Evolutionary conservation across 208 protist species (phyloP).

Genomic region (Phytomonas francai): DNA sequence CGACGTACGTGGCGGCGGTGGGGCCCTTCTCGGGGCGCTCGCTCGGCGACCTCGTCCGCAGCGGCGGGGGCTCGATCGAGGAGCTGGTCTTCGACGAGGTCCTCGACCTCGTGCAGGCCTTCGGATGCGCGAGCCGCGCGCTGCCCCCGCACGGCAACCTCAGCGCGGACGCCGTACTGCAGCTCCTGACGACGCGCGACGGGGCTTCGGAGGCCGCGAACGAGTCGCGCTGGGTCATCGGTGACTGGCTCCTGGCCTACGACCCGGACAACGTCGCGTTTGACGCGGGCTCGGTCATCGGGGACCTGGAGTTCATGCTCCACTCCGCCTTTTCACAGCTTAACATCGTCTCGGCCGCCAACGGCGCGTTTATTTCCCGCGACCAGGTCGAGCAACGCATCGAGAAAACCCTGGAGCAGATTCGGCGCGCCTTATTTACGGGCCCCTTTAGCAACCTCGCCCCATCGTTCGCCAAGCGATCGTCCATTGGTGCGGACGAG

Average conservation of each 20-base stretch:
- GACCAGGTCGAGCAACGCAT: conserved; percentile 51
- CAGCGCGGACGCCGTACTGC: conserved; percentile 51
- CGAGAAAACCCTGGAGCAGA: conserved; percentile 52
- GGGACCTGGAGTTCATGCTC: conserved; percentile 73
- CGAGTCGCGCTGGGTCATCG: conserved; percentile 68
- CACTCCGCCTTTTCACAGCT: conserved; percentile 70
- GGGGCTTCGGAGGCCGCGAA: conserved; percentile 47
- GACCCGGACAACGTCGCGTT: conserved; percentile 17
- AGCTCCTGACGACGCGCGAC: conserved; percentile 55
- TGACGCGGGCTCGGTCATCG: conserved; percentile 23
- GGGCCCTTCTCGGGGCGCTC: conserved; percentile 66
- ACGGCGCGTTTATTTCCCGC: conserved; percentile 30
- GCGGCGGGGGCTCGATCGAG: conserved; percentile 65
- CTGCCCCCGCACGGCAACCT: conserved; percentile 73
- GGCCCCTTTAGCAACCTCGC: neutral
- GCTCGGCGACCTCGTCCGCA: conserved; percentile 73
- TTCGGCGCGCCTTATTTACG: conserved; percentile 16
- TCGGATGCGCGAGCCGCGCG: conserved; percentile 26
- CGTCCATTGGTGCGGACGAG: neutral
- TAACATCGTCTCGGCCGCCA: conserved; percentile 34
- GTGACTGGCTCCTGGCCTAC: conserved; percentile 62
- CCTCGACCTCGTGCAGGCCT: conserved; percentile 53
- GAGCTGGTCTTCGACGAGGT: conserved; percentile 62
- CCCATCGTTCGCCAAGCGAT: neutral
- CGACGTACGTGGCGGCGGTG: conserved; percentile 53